phyloP scores from a whole-genome alignment of 768 basidiomycete species.

The Psilocybe sp. region DNA sequence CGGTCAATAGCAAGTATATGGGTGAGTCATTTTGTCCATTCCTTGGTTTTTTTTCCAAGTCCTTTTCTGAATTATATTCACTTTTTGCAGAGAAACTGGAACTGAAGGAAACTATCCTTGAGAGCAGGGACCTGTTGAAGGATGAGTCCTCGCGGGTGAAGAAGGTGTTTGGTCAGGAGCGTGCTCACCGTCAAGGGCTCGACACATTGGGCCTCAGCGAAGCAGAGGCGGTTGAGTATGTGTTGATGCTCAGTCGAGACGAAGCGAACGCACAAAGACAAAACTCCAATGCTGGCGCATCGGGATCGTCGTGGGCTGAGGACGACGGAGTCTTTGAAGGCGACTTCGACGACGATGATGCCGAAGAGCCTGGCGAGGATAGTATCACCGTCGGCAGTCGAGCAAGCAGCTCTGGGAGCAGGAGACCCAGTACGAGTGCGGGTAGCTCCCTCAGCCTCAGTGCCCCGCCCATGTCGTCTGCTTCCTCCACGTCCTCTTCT shows the following conservation, averaged over 20 bases:
- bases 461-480: neutral
- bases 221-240: slow-evolving; percentile 73
- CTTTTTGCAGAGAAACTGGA: slow-evolving; percentile 56
- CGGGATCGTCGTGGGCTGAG: slow-evolving; percentile 10
- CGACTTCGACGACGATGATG: slow-evolving; percentile 42
- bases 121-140: slow-evolving; percentile 51
- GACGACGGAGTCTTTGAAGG: slow-evolving; percentile 59
- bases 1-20: slow-evolving; percentile 37
- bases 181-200: slow-evolving; percentile 56
- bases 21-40: slow-evolving; percentile 32
- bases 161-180: slow-evolving; percentile 42
- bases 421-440: slow-evolving; percentile 4
- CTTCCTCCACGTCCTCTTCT: slow-evolving; percentile 15
- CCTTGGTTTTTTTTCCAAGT: neutral
- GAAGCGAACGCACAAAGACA: slow-evolving; percentile 42
- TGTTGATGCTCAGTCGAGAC: slow-evolving; percentile 82
- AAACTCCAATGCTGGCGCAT: slow-evolving; percentile 7
- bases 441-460: slow-evolving; percentile 1
- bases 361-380: slow-evolving; percentile 9
- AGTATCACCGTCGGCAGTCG: slow-evolving; percentile 2
- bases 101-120: slow-evolving; percentile 57
- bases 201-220: slow-evolving; percentile 71
- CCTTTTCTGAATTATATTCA: slow-evolving; percentile 6
- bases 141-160: slow-evolving; percentile 39
- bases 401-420: neutral